Evolutionary conservation across 2,329 filamentous ascomycete genomes (phyloP).

Genomic region (Alternaria tenuissima): DNA sequence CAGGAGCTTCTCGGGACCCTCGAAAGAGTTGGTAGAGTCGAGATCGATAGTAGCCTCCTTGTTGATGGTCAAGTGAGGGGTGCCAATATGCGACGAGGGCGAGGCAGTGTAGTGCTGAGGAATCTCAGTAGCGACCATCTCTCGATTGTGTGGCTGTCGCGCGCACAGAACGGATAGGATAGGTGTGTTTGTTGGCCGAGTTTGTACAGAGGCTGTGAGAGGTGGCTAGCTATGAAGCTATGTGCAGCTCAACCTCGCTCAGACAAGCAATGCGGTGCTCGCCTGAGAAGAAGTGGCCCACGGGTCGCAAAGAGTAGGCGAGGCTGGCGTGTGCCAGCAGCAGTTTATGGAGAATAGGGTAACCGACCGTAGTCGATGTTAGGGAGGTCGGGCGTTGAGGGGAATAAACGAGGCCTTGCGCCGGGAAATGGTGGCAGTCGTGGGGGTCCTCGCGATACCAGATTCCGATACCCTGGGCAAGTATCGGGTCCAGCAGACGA

Average conservation of each 20-base stretch:
- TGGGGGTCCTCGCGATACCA: slow-evolving; percentile 69
- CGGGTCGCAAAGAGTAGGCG: slow-evolving; percentile 62
- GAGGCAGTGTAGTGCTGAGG: slow-evolving; percentile 84
- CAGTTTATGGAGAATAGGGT: slow-evolving; percentile 58
- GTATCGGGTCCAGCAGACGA: slow-evolving; percentile 88
- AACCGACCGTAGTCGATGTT: slow-evolving; percentile 79
- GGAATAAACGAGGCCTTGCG: slow-evolving; percentile 82
- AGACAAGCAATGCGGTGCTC: slow-evolving; percentile 95
- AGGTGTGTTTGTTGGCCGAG: slow-evolving; percentile 21
- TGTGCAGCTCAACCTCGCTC: slow-evolving; percentile 96
- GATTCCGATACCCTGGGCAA: slow-evolving; percentile 83
- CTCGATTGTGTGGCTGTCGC: slow-evolving; percentile 51
- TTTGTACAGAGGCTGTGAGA: slow-evolving; percentile 15
- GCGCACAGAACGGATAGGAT: slow-evolving; percentile 25
- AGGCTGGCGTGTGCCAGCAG: slow-evolving; percentile 90
- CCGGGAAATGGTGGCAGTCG: slow-evolving; percentile 85
- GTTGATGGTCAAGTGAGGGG: slow-evolving; percentile 94
- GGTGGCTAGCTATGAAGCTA: slow-evolving; percentile 28
- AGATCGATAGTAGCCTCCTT: slow-evolving; percentile 91
- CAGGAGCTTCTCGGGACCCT: slow-evolving; percentile 96
- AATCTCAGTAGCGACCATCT: slow-evolving; percentile 86
- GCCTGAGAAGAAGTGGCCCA: slow-evolving; percentile 98
- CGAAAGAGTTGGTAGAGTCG: slow-evolving; percentile 95
- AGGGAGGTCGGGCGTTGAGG: slow-evolving; percentile 87
- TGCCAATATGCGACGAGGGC: slow-evolving; percentile 76